A percentile compares a stretch with the other conserved stretches of the same genome.
These are phyloP conservation scores for Pseudogymnoascus sp. DNA, from an alignment of 2,329 filamentous ascomycete genomes.

Conservation along the genomic window DNA sequence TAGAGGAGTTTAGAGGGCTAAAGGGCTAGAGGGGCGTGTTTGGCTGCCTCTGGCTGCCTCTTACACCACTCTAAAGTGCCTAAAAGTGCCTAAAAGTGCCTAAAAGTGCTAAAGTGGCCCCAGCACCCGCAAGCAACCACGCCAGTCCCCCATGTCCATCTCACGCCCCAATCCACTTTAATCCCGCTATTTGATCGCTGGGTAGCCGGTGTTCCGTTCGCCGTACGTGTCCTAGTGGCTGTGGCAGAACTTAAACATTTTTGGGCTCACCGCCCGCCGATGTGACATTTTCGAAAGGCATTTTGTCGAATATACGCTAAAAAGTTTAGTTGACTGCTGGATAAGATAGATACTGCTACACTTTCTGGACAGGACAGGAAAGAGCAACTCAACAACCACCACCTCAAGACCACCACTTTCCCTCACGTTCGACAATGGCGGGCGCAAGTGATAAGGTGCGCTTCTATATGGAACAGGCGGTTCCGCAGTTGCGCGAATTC, in stretches of 20 bases:
- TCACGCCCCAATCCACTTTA: neutral
- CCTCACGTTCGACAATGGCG: slow-evolving; percentile 50
- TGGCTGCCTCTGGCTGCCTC: no score
- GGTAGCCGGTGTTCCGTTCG: neutral
- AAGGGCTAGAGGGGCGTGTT: no score
- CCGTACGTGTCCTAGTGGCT: slow-evolving; percentile 11
- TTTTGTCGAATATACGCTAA: neutral
- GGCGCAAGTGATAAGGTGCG: slow-evolving; percentile 88
- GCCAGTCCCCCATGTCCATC: neutral
- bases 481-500: slow-evolving; percentile 87
- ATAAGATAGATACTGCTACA: slow-evolving; percentile 13
- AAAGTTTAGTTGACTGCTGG: neutral
- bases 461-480: slow-evolving; percentile 86
- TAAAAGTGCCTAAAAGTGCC: neutral
- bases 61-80: neutral
- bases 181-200: slow-evolving; percentile 1
- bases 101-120: neutral
- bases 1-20: no score
- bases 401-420: slow-evolving; percentile 12
- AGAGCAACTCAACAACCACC: neutral
- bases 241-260: slow-evolving; percentile 16
- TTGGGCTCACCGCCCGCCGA: slow-evolving; percentile 15
- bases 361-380: neutral
- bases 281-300: neutral
- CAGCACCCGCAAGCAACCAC: neutral